Conservation (phyloP, 2,329 filamentous ascomycete genomes). For the Clathrospora elynae region DNA sequence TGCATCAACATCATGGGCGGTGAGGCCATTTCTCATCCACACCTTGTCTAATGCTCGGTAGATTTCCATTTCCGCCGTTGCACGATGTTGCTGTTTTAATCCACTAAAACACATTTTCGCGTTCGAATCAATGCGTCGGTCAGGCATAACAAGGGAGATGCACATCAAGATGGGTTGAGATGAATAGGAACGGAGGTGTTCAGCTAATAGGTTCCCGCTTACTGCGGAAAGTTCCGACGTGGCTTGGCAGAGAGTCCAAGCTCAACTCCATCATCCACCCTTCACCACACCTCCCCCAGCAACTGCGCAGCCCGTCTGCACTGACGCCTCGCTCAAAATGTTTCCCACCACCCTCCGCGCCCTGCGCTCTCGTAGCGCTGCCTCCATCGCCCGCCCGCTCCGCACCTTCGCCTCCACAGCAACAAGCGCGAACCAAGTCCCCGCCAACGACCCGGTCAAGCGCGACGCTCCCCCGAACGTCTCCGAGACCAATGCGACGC, state of each 20-base stretch:
- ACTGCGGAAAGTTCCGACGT: conserved; percentile 18
- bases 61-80: too few relatives aligned
- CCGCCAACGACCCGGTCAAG: conserved; percentile 67
- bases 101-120: too few relatives aligned
- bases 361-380: conserved; percentile 33
- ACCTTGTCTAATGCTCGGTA: too few relatives aligned
- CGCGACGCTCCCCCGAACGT: conserved; percentile 57
- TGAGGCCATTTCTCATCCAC: too few relatives aligned
- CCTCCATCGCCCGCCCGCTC: conserved; percentile 30
- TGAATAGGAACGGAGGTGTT: neutral
- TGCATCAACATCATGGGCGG: too few relatives aligned
- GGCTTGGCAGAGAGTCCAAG: conserved; percentile 14
- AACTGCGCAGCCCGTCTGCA: conserved; percentile 28
- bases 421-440: conserved; percentile 62
- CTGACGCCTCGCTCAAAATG: conserved; percentile 26
- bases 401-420: conserved; percentile 30
- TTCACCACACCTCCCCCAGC: conserved; percentile 8
- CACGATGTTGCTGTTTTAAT: too few relatives aligned
- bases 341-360: conserved; percentile 35
- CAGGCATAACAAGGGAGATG: too few relatives aligned
- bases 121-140: too few relatives aligned
- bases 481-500: conserved; percentile 65
- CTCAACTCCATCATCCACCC: conserved; percentile 22
- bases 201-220: conserved; percentile 13
- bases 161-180: neutral